phyloP scores from a whole-genome alignment of 176 grass and related monocot species.

The Phragmites australis region DNA sequence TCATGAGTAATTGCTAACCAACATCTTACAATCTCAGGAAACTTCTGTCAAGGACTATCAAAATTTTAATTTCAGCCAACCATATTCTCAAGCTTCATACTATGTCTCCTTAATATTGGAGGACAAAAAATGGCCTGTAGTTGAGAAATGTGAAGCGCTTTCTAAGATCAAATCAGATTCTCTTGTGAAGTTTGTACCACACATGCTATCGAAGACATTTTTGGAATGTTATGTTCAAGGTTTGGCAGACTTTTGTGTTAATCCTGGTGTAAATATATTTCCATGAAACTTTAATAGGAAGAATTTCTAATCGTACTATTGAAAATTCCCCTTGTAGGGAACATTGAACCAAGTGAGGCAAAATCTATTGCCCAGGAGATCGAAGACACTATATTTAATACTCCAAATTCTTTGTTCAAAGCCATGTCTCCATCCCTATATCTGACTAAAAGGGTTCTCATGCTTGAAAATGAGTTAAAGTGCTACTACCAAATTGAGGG shows the following conservation, averaged over 20 bases:
- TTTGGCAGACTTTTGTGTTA: slow-evolving; percentile 28
- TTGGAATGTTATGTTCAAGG: slow-evolving; percentile 88
- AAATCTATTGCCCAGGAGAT: slow-evolving; percentile 66
- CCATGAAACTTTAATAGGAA: not conserved
- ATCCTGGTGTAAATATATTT: slow-evolving; percentile 24
- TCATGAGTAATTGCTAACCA: slow-evolving; percentile 12
- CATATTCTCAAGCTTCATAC: slow-evolving; percentile 66
- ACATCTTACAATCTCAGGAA: slow-evolving; percentile 61
- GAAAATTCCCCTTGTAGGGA: slow-evolving; percentile 52
- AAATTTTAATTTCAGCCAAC: slow-evolving; percentile 81
- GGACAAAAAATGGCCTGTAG: slow-evolving; percentile 62
- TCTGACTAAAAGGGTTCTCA: slow-evolving; percentile 61
- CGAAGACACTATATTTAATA: slow-evolving; percentile 71
- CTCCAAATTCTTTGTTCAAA: slow-evolving; percentile 61
- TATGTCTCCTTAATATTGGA: slow-evolving; percentile 76
- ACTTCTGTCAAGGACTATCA: slow-evolving; percentile 69
- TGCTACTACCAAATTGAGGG: slow-evolving; percentile 70
- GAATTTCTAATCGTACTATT: slow-evolving; percentile 5
- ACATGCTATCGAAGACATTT: slow-evolving; percentile 67
- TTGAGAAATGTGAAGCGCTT: slow-evolving; percentile 79
- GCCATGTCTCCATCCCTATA: slow-evolving; percentile 80
- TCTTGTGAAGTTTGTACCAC: slow-evolving; percentile 60
- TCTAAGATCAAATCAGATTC: slow-evolving; percentile 59
- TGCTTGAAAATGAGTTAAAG: slow-evolving; percentile 78
- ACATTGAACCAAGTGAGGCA: slow-evolving; percentile 81